These are phyloP conservation scores for Paramecium biaurelia DNA, from an alignment of 73 alveolate genomes.

Conservation along the genomic window DNA sequence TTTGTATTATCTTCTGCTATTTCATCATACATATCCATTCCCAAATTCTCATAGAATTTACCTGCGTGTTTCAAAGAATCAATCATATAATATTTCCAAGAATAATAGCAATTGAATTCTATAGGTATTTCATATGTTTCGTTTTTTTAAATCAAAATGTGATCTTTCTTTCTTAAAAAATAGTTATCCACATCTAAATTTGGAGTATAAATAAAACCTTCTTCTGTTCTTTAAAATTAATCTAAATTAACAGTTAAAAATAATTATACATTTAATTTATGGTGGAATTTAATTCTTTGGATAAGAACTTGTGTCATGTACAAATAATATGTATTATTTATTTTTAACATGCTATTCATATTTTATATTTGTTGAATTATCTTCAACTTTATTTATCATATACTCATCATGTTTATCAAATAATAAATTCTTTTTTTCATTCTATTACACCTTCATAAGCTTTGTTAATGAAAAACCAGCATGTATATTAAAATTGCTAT, in stretches of 20 bases:
- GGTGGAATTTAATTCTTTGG: conserved; percentile 67
- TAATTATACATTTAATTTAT: conserved; percentile 60
- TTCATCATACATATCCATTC: background rate
- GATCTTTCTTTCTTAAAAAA: conserved; percentile 53
- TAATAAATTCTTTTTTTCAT: background rate
- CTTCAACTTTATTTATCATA: conserved; percentile 38
- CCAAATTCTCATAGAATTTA: background rate
- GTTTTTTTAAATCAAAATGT: background rate
- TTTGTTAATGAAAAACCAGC: background rate
- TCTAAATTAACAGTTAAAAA: conserved; percentile 30
- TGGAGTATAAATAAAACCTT: conserved; percentile 40
- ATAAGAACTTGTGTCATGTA: conserved; percentile 68
- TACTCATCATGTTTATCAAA: conserved; percentile 34
- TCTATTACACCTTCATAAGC: background rate
- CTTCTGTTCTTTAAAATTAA: conserved; percentile 59
- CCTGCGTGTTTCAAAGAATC: background rate
- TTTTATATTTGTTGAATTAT: conserved; percentile 35
- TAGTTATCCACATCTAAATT: background rate
- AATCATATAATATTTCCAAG: background rate
- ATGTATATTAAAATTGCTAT: background rate
- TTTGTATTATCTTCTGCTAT: background rate
- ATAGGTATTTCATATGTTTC: conserved; percentile 27
- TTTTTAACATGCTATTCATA: conserved; percentile 65
- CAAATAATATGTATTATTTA: conserved; percentile 67
- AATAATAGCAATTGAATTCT: background rate